These are phyloP conservation scores for Aaosphaeria arxii DNA, from an alignment of 2,329 filamentous ascomycete species.

Conservation along the genomic window DNA sequence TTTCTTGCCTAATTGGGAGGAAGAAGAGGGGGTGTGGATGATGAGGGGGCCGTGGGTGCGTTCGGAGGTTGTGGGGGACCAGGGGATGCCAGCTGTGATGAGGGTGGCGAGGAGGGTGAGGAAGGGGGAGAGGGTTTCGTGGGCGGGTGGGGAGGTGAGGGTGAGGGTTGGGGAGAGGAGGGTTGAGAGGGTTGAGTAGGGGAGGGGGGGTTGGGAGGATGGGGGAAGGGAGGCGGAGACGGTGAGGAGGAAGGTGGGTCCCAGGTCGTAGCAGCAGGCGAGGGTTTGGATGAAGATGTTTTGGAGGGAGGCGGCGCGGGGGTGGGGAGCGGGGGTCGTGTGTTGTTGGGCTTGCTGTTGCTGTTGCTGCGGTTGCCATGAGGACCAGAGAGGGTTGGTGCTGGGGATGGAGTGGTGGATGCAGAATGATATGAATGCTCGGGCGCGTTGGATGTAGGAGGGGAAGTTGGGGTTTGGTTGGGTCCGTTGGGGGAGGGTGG, in stretches of 20 bases:
- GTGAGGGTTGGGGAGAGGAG: conserved; percentile 33
- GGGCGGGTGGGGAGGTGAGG: conserved; percentile 22
- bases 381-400: conserved; percentile 20
- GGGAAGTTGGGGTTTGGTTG: conserved; percentile 26
- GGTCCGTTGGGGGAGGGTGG: conserved; percentile 29
- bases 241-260: conserved; percentile 38
- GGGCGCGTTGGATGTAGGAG: conserved; percentile 26
- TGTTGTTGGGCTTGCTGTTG: background rate
- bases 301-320: conserved; percentile 36
- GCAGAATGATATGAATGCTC: conserved; percentile 34
- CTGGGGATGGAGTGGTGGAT: conserved; percentile 20
- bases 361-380: conserved; percentile 12
- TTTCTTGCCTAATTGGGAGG: conserved; percentile 4
- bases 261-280: conserved; percentile 40
- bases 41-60: conserved; percentile 29
- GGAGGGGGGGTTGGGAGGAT: conserved; percentile 8
- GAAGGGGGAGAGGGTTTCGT: conserved; percentile 13
- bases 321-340: conserved; percentile 16
- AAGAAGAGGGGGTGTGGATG: conserved; percentile 4
- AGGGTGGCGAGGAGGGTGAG: conserved; percentile 16
- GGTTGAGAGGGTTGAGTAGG: conserved; percentile 19
- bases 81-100: conserved; percentile 30
- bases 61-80: conserved; percentile 28
- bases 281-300: conserved; percentile 43
- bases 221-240: conserved; percentile 19